Percentiles rank a stretch among this genome's conserved stretches.
phyloP scores from a whole-genome alignment of 441 rosid genomes.

The Geranium incanum region DNA sequence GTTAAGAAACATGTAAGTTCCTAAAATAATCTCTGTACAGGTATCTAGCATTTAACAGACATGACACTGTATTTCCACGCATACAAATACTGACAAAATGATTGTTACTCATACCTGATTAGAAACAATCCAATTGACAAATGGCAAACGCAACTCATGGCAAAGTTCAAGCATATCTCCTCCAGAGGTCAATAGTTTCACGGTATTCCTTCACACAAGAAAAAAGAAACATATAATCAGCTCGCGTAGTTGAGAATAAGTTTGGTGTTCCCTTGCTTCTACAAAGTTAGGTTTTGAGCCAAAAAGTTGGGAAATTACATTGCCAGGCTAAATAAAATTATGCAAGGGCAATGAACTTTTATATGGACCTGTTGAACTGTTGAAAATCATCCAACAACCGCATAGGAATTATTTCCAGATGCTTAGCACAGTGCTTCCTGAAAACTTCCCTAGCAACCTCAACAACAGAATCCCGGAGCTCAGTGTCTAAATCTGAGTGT shows the following conservation, averaged over 20 bases:
- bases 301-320: too few species aligned
- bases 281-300: too few species aligned
- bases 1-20: background rate
- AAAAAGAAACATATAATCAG: conserved; percentile 26
- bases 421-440: conserved; percentile 82
- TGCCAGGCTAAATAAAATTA: too few species aligned
- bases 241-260: conserved; percentile 12
- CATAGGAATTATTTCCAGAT: conserved; percentile 68
- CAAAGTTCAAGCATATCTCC: conserved; percentile 94
- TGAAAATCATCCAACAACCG: conserved; percentile 58
- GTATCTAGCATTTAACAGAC: conserved; percentile 15
- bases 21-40: conserved; percentile 4
- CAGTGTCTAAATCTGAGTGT: conserved; percentile 57
- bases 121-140: conserved; percentile 58
- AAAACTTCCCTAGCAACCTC: conserved; percentile 73
- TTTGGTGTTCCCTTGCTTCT: background rate
- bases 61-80: background rate
- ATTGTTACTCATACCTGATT: conserved; percentile 49
- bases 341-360: too few species aligned
- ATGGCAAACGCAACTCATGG: conserved; percentile 81
- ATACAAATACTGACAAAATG: background rate
- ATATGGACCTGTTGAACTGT: conserved; percentile 49
- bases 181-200: conserved; percentile 81
- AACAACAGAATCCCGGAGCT: conserved; percentile 71
- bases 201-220: conserved; percentile 59